Conservation (phyloP, 2,329 filamentous ascomycete genomes). For the Cercospora zeae-maydis region DNA sequence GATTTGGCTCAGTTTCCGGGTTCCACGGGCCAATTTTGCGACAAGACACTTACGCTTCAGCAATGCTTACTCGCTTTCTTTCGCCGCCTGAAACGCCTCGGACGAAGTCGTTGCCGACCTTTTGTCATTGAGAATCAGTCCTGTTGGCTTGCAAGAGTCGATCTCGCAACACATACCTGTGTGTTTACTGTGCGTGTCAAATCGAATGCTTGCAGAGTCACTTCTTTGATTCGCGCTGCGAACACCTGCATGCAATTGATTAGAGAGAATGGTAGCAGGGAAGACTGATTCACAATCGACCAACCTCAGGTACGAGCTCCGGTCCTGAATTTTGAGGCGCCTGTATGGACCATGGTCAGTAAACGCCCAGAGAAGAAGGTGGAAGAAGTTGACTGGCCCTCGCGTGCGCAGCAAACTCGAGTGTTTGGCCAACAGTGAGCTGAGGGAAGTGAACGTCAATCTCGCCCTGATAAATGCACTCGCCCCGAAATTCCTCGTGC, state of each 20-base stretch:
- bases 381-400: neutral
- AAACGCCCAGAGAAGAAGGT: neutral
- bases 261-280: neutral
- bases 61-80: slow-evolving; percentile 58
- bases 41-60: slow-evolving; percentile 44
- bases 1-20: neutral
- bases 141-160: neutral
- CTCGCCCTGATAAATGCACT: slow-evolving; percentile 46
- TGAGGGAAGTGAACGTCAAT: slow-evolving; percentile 55
- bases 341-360: neutral
- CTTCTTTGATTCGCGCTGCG: neutral
- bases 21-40: neutral
- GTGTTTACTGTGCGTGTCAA: neutral
- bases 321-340: neutral
- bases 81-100: slow-evolving; percentile 56
- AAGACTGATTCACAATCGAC: neutral
- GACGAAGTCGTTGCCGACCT: slow-evolving; percentile 57
- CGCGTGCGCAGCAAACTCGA: slow-evolving; percentile 52
- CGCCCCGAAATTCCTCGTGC: slow-evolving; percentile 48
- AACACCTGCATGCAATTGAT: neutral
- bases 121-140: slow-evolving; percentile 21
- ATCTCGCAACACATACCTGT: neutral
- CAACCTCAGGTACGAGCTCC: neutral
- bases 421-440: slow-evolving; percentile 55
- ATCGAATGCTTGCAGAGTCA: neutral